Evolutionary conservation across 2,329 filamentous ascomycete species (phyloP), one percentile per base, ranked within the genome.

Genomic region (Domatiomyces catenatus): DNA sequence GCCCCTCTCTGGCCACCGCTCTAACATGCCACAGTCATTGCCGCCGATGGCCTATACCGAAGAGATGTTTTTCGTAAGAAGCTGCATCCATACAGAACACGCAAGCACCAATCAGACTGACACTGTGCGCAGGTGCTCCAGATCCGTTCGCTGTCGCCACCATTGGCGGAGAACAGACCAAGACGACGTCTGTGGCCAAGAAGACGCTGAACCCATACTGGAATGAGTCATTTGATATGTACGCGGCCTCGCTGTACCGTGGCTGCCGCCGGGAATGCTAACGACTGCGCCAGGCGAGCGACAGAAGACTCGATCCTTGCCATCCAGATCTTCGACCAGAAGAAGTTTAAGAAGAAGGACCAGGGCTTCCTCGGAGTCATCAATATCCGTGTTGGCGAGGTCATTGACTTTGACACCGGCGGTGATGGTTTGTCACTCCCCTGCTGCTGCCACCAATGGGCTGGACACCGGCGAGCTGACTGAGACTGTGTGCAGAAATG

Each of bases 331-430:
- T 98, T 98, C 66, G 92, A 98, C 69, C 92, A 98, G 71, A 95
- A 95, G 75, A 98, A 98, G 72, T 98, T 98, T 73, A 98, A 98
- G 76, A 98, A 98, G 80, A 98, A 96, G 87, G 92, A 98, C 61
- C 92, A 98, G 67, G 92, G 92, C 7, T 98, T 98, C 65, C 75
- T 98, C 5, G 92, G 92, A 52, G 92, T 98, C 50, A 95, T 98
- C 64, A 98, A 98, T 66, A 84, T 98, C 61, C 83, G 89, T 52
- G 84, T 98, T 59, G 92, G 92, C 61, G 89, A 93, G 74, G 84
- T 92, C 42, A 87, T 98, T 60, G 90, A 95, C 65, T 73, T 98
- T 58, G 83, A 86, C 56, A 80, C 86, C 52, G 88, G 89, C 52
- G 85, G 87, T 57, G 92, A 96, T 72, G 90, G 92, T 96, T 75